Evolutionary conservation across 768 basidiomycete genomes (phyloP).

Genomic region (Fibroporia radiculosa): DNA sequence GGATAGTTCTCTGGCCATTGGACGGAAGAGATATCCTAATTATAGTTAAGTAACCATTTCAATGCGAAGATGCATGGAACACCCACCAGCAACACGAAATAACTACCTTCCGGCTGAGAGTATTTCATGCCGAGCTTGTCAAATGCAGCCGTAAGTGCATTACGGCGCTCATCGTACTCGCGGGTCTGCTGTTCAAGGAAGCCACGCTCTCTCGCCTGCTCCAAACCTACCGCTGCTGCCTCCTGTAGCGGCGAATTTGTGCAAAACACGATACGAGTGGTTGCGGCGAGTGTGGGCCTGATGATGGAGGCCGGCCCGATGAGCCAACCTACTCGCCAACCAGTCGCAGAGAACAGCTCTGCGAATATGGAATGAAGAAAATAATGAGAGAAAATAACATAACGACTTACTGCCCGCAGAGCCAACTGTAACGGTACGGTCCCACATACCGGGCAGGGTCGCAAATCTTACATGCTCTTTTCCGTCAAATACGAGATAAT

Average conservation of each 20-base stretch:
- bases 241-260: conserved; percentile 93
- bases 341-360: conserved; percentile 96
- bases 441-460: conserved; percentile 97
- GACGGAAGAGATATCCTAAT: conserved; percentile 68
- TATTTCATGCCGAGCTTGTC: conserved; percentile 80
- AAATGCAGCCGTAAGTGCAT: conserved; percentile 70
- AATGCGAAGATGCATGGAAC: background rate
- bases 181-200: conserved; percentile 73
- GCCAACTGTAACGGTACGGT: conserved; percentile 90
- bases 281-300: conserved; percentile 79
- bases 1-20: conserved; percentile 80
- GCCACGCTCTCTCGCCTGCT: conserved; percentile 57
- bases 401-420: conserved; percentile 78
- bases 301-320: conserved; percentile 83
- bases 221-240: conserved; percentile 85
- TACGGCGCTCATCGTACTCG: conserved; percentile 77
- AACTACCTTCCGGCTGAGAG: conserved; percentile 82
- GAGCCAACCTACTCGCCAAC: conserved; percentile 97
- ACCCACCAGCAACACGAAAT: conserved; percentile 77
- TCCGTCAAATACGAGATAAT: conserved; percentile 82
- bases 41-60: background rate
- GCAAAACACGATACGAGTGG: conserved; percentile 93
- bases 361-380: conserved; percentile 6
- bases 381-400: conserved; percentile 18
- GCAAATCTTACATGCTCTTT: conserved; percentile 91